Conservation (phyloP, 257 asterid genomes). For the Fraxinus cuspidata region DNA sequence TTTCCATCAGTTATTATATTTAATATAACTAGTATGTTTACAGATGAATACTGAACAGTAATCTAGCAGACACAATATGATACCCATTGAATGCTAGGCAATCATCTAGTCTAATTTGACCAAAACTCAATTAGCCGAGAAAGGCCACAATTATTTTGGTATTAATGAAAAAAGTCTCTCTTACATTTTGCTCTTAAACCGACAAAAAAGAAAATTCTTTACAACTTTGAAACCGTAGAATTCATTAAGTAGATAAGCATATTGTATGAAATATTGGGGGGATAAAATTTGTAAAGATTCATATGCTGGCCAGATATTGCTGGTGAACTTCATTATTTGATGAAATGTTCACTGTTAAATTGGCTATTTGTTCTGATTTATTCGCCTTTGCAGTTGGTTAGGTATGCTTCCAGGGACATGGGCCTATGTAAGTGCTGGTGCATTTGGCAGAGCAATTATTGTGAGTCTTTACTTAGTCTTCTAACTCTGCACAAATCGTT, state of each 20-base stretch:
- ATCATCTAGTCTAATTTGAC: background rate
- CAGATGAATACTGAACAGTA: background rate
- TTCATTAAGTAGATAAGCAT: background rate
- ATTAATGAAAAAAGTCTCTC: background rate
- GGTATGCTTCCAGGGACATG: constrained; percentile 99
- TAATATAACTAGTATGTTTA: background rate
- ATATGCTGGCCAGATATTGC: background rate
- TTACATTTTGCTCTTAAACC: background rate
- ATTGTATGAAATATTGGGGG: background rate
- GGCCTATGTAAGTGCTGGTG: constrained; percentile 99
- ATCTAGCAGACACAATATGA: background rate
- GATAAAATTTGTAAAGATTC: background rate
- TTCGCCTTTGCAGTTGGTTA: constrained; percentile 67
- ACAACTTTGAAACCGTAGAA: background rate
- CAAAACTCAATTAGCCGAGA: background rate
- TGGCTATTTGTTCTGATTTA: constrained; percentile 6
- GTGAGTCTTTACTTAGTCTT: constrained; percentile 50
- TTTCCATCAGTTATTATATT: background rate
- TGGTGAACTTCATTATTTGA: background rate
- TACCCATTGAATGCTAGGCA: background rate
- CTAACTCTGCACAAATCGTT: background rate
- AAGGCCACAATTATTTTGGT: background rate
- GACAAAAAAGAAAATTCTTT: background rate
- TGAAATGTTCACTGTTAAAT: background rate
- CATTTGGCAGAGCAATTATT: constrained; percentile 90